Evolutionary conservation across 805 yeast species (phyloP).

Genomic region (Candida broadrunensis): DNA sequence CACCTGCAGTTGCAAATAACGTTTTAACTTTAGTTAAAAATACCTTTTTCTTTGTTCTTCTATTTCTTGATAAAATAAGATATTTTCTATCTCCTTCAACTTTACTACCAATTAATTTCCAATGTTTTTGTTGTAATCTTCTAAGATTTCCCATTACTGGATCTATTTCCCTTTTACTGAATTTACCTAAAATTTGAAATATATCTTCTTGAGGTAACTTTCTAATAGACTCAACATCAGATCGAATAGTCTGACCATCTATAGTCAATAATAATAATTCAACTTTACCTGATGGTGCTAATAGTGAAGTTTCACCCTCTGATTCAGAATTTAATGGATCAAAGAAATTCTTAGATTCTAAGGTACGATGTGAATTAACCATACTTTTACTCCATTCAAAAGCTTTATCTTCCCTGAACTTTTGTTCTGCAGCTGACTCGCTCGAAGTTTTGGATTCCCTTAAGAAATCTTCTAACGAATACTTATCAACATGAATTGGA

Average conservation of each 20-base stretch:
- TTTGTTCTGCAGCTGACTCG: conserved; percentile 38
- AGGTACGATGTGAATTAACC: conserved; percentile 31
- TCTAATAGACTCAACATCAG: conserved; percentile 40
- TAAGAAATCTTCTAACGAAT: conserved; percentile 39
- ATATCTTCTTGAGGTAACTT: conserved; percentile 37
- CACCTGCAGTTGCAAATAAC: conserved; percentile 24
- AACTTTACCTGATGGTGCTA: conserved; percentile 15
- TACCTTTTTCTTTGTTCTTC: not conserved
- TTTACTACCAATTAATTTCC: conserved; percentile 58
- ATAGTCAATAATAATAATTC: conserved; percentile 29
- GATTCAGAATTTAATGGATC: conserved; percentile 30
- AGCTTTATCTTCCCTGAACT: conserved; percentile 48
- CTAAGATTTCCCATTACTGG: conserved; percentile 32
- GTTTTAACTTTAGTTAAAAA: conserved; percentile 13
- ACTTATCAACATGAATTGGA: conserved; percentile 2
- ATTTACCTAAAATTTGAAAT: conserved; percentile 34
- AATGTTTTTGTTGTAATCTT: conserved; percentile 42
- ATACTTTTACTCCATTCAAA: conserved; percentile 49
- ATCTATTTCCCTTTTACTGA: conserved; percentile 34
- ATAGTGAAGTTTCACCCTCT: conserved; percentile 4
- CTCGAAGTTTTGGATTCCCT: conserved; percentile 39
- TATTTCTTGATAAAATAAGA: conserved; percentile 11
- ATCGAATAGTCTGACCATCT: conserved; percentile 31
- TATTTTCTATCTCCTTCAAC: conserved; percentile 10
- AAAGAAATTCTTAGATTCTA: conserved; percentile 43